Percentiles rank a stretch among this genome's conserved stretches.
These are phyloP conservation scores for Fraxinus paxiana DNA, from an alignment of 305 asterid species.

Conservation along the genomic window DNA sequence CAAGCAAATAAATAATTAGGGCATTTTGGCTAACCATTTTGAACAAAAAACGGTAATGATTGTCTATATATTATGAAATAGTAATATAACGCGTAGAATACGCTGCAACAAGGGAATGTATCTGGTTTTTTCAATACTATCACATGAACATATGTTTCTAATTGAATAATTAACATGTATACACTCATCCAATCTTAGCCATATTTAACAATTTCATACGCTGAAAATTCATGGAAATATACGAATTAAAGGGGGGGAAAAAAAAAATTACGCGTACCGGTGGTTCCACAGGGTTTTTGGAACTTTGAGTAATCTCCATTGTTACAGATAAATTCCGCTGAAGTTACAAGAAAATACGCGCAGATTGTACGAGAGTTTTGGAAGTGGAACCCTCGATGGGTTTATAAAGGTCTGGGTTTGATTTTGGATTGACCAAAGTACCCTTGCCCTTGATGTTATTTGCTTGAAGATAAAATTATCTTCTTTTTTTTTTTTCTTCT, in stretches of 20 bases:
- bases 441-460: conserved; percentile 17
- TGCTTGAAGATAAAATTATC: neutral
- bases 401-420: conserved; percentile 19
- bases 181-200: neutral
- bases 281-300: conserved; percentile 20
- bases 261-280: conserved; percentile 23
- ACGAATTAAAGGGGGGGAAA: neutral
- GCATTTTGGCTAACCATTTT: neutral
- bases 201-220: neutral
- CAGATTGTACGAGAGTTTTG: conserved; percentile 5
- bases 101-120: neutral
- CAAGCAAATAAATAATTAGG: neutral
- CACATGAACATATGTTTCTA: neutral
- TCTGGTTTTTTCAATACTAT: neutral
- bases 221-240: neutral
- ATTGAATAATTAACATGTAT: neutral
- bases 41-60: neutral
- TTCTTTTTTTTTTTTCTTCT: neutral
- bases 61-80: neutral
- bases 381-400: neutral
- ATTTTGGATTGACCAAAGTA: conserved; percentile 23
- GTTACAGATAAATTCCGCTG: conserved; percentile 1
- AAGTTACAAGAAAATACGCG: neutral
- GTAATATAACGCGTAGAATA: neutral
- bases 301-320: conserved; percentile 30